Conservation (phyloP, 73 alveolate genomes). For the Diophrys appendiculata region DNA sequence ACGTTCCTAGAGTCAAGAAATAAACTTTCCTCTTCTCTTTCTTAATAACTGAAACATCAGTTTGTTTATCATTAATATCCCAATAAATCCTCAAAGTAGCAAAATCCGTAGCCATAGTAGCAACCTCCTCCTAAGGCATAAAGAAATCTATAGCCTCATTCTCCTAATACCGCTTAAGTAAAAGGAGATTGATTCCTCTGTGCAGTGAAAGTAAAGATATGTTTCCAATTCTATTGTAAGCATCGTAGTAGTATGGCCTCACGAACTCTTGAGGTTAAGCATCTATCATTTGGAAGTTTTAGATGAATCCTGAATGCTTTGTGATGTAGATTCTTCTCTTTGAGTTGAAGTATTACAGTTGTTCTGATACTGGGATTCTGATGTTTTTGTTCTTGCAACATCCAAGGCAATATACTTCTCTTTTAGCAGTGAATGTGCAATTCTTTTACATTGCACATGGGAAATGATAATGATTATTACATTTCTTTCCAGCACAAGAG, state of each 20-base stretch:
- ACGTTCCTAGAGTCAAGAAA: neutral
- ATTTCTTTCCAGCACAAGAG: conserved; percentile 76
- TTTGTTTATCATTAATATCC: conserved; percentile 15
- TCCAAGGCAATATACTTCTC: conserved; percentile 68
- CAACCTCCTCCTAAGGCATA: conserved; percentile 4
- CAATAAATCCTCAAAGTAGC: conserved; percentile 47
- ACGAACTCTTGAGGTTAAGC: conserved; percentile 8
- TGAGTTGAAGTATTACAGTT: conserved; percentile 52
- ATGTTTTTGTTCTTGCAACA: conserved; percentile 57
- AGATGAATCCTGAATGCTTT: conserved; percentile 37
- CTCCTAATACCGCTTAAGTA: conserved; percentile 11
- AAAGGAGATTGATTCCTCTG: conserved; percentile 18
- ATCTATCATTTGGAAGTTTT: neutral
- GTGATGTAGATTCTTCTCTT: conserved; percentile 59
- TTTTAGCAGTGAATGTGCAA: conserved; percentile 52
- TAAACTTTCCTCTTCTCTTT: neutral
- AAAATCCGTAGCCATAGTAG: conserved; percentile 7
- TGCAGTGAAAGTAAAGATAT: conserved; percentile 39
- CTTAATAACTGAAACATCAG: neutral
- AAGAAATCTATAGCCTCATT: neutral
- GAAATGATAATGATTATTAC: conserved; percentile 82
- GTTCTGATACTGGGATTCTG: conserved; percentile 41
- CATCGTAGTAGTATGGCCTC: conserved; percentile 61
- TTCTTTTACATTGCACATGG: conserved; percentile 80
- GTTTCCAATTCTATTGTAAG: conserved; percentile 65